A percentile compares a stretch with the other conserved stretches of the same genome.
phyloP scores from a whole-genome alignment of 805 yeast species.

The Komagataella phaffii region DNA sequence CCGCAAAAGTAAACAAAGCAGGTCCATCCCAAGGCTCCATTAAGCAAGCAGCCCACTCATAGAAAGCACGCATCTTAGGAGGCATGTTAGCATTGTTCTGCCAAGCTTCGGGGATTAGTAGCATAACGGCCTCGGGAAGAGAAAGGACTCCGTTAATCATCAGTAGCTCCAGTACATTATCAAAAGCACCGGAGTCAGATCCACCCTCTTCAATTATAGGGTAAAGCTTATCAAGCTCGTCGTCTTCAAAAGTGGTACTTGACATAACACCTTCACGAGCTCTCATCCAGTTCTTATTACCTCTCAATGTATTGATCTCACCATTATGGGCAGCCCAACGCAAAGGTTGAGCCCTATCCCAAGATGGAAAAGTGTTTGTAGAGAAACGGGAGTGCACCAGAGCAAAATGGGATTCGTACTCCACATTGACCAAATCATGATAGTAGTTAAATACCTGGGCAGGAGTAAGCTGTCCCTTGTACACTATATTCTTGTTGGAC shows the following conservation, averaged over 20 bases:
- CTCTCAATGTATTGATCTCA: constrained; percentile 93
- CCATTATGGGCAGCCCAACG: constrained; percentile 98
- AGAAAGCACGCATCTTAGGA: constrained; percentile 84
- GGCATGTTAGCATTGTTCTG: constrained; percentile 82
- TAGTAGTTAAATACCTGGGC: constrained; percentile 91
- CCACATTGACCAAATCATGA: constrained; percentile 83
- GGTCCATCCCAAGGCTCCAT: constrained; percentile 99
- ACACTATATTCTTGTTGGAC: constrained; percentile 79
- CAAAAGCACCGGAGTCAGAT: constrained; percentile 96
- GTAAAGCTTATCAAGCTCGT: constrained; percentile 77
- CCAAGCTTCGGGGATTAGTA: constrained; percentile 97
- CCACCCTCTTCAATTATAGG: constrained; percentile 98
- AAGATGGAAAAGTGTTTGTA: constrained; percentile 97
- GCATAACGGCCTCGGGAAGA: constrained; percentile 93
- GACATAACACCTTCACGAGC: constrained; percentile 96
- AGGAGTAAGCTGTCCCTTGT: constrained; percentile 96
- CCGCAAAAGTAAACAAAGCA: constrained; percentile 91
- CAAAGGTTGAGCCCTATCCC: constrained; percentile 99
- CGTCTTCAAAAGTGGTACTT: constrained; percentile 67
- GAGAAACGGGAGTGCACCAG: constrained; percentile 95
- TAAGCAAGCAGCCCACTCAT: constrained; percentile 97
- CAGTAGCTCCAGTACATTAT: constrained; percentile 84
- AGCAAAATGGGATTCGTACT: constrained; percentile 91
- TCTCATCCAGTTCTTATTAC: constrained; percentile 98
- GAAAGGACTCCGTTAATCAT: constrained; percentile 86